Evolutionary conservation across 495 filamentous ascomycete genomes (phyloP).

Genomic region (Lindgomyces ingoldianus): DNA sequence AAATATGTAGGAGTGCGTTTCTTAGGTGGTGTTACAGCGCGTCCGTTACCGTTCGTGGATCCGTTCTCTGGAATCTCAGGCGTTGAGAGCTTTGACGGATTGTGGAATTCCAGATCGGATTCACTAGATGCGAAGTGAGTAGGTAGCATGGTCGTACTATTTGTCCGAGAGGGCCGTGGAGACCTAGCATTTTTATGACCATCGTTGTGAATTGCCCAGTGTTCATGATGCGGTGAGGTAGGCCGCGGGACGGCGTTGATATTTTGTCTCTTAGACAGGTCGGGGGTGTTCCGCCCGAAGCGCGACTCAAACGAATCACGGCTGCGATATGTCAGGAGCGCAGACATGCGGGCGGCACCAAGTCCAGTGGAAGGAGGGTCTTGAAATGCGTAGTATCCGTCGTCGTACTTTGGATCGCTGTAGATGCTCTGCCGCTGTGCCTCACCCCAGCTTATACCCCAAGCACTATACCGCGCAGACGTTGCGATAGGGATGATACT

Average conservation of each 20-base stretch:
- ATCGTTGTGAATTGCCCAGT: slow-evolving; percentile 95
- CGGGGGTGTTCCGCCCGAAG: slow-evolving; percentile 90
- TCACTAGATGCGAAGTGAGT: not conserved
- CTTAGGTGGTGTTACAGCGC: slow-evolving; percentile 36
- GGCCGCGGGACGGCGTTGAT: slow-evolving; percentile 69
- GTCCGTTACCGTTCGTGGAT: slow-evolving; percentile 9
- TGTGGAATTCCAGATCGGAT: slow-evolving; percentile 33
- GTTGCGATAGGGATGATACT: slow-evolving; percentile 93
- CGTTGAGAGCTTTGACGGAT: slow-evolving; percentile 13
- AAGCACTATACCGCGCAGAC: slow-evolving; percentile 92
- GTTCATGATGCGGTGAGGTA: slow-evolving; percentile 70
- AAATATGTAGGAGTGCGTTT: slow-evolving; percentile 80
- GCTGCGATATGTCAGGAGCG: slow-evolving; percentile 90
- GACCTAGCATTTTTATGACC: slow-evolving; percentile 67
- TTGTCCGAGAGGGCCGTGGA: slow-evolving; percentile 46
- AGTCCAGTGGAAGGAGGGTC: slow-evolving; percentile 77
- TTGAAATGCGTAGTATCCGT: slow-evolving; percentile 84
- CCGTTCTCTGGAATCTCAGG: not conserved
- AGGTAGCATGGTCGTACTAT: slow-evolving; percentile 41
- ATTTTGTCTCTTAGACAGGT: slow-evolving; percentile 73
- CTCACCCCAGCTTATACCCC: slow-evolving; percentile 99
- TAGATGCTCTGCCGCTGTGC: slow-evolving; percentile 98
- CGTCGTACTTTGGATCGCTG: slow-evolving; percentile 95
- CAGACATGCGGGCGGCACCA: slow-evolving; percentile 94
- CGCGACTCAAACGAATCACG: slow-evolving; percentile 95